A percentile compares a stretch with the other conserved stretches of the same genome.
These are phyloP conservation scores for Trichoderma endophyticum DNA, from an alignment of 2,329 filamentous ascomycete species.

Conservation along the genomic window DNA sequence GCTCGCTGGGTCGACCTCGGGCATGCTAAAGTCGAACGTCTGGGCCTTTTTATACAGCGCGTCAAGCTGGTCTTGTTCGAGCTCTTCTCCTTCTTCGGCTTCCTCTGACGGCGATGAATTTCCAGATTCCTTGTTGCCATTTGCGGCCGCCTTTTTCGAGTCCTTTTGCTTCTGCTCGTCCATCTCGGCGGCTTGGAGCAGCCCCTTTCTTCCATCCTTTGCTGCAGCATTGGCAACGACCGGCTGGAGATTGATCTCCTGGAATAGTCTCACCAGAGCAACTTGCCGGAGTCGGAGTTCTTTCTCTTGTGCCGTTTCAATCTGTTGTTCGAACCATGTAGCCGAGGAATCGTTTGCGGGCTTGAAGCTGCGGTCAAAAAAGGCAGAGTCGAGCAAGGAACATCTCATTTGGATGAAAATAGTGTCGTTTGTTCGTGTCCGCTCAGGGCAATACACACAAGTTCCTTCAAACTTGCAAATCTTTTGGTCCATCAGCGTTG, in stretches of 20 bases:
- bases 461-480: slow-evolving; percentile 83
- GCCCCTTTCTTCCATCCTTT: slow-evolving; percentile 75
- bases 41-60: slow-evolving; percentile 93
- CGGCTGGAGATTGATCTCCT: slow-evolving; percentile 81
- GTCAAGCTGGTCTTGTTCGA: slow-evolving; percentile 94
- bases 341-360: slow-evolving; percentile 67
- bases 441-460: slow-evolving; percentile 86
- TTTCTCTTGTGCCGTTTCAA: slow-evolving; percentile 82
- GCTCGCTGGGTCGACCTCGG: slow-evolving; percentile 76
- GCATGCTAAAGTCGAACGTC: slow-evolving; percentile 91
- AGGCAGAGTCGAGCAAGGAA: slow-evolving; percentile 71
- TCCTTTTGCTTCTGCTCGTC: slow-evolving; percentile 72
- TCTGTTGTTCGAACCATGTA: slow-evolving; percentile 72
- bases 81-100: slow-evolving; percentile 79
- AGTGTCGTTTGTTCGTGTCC: slow-evolving; percentile 84
- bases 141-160: slow-evolving; percentile 33
- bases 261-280: slow-evolving; percentile 80
- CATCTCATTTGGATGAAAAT: slow-evolving; percentile 86
- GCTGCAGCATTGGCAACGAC: slow-evolving; percentile 71
- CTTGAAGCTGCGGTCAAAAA: slow-evolving; percentile 59
- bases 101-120: slow-evolving; percentile 61
- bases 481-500: slow-evolving; percentile 84
- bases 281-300: slow-evolving; percentile 80
- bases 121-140: slow-evolving; percentile 30
- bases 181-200: slow-evolving; percentile 83